phyloP scores from a whole-genome alignment of 306 rosid species.

The Mucuna pruriens region DNA sequence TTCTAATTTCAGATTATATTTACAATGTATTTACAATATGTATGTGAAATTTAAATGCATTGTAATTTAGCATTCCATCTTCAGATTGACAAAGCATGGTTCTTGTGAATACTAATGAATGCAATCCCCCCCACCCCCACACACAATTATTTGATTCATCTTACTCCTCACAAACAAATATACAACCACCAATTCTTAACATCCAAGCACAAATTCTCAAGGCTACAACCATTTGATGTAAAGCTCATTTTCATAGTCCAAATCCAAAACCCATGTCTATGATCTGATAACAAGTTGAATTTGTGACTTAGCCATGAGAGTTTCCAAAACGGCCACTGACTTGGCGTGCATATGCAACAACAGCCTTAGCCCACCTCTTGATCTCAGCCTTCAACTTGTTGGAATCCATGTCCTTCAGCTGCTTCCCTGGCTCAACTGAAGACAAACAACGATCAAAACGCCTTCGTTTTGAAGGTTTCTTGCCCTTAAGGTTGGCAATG shows the following conservation, averaged over 20 bases:
- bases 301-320: slow-evolving; percentile 31
- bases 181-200: background rate
- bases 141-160: slow-evolving; percentile 23
- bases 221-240: background rate
- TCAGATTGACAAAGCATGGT: background rate
- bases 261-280: background rate
- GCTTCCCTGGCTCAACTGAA: slow-evolving; percentile 63
- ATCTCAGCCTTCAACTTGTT: slow-evolving; percentile 75
- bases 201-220: slow-evolving; percentile 27
- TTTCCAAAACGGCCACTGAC: slow-evolving; percentile 68
- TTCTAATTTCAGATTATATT: background rate
- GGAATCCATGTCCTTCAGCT: slow-evolving; percentile 78
- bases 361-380: slow-evolving; percentile 92
- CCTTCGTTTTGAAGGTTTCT: slow-evolving; percentile 22
- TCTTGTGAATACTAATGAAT: slow-evolving; percentile 4
- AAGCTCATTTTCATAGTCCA: background rate
- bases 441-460: slow-evolving; percentile 60
- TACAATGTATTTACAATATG: background rate
- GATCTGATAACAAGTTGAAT: background rate
- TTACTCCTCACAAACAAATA: background rate
- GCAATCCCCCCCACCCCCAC: background rate
- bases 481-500: slow-evolving; percentile 4
- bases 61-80: slow-evolving; percentile 4
- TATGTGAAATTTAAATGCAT: background rate
- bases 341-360: slow-evolving; percentile 88